Evolutionary conservation across 1,284 basidiomycete species (phyloP).

Genomic region (Cryptococcus hybrid): DNA sequence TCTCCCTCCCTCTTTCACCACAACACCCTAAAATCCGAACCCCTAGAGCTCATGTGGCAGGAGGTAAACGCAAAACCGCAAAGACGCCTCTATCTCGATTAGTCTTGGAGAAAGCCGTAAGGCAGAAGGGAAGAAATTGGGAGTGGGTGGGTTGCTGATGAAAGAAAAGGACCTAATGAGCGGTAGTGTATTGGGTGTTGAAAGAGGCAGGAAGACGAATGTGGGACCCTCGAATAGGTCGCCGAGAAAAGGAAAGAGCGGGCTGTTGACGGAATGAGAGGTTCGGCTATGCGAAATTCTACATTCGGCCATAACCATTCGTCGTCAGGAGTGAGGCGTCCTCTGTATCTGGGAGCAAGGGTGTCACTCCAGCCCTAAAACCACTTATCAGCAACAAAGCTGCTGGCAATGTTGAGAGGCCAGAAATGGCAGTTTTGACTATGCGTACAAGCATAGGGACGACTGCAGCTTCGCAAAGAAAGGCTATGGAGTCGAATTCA

Average conservation of each 20-base stretch:
- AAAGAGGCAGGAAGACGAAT: slow-evolving; percentile 22
- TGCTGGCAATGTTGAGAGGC: too few relatives aligned
- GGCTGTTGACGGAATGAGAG: neutral
- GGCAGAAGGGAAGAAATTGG: slow-evolving; percentile 14
- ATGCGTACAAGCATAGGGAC: too few relatives aligned
- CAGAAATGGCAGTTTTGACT: too few relatives aligned
- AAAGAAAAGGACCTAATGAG: slow-evolving; percentile 1
- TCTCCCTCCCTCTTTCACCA: slow-evolving; percentile 39
- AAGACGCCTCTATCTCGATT: slow-evolving; percentile 41
- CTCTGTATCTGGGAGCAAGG: too few relatives aligned
- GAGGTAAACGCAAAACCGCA: slow-evolving; percentile 18
- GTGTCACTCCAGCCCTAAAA: too few relatives aligned
- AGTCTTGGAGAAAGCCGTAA: slow-evolving; percentile 40
- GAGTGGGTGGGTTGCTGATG: neutral
- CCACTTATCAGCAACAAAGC: too few relatives aligned
- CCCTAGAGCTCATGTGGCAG: slow-evolving; percentile 22
- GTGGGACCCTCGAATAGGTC: neutral
- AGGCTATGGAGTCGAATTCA: too few relatives aligned
- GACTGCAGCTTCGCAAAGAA: too few relatives aligned
- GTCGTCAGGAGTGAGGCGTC: neutral
- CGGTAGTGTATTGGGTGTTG: slow-evolving; percentile 17
- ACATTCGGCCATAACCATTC: slow-evolving; percentile 7
- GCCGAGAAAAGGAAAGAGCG: slow-evolving; percentile 4
- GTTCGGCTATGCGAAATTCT: slow-evolving; percentile 1
- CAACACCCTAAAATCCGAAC: slow-evolving; percentile 16